Base-by-base conservation (phyloP, 2,329 filamentous ascomycete genomes). In the Sphaerulina vaccinii region DNA sequence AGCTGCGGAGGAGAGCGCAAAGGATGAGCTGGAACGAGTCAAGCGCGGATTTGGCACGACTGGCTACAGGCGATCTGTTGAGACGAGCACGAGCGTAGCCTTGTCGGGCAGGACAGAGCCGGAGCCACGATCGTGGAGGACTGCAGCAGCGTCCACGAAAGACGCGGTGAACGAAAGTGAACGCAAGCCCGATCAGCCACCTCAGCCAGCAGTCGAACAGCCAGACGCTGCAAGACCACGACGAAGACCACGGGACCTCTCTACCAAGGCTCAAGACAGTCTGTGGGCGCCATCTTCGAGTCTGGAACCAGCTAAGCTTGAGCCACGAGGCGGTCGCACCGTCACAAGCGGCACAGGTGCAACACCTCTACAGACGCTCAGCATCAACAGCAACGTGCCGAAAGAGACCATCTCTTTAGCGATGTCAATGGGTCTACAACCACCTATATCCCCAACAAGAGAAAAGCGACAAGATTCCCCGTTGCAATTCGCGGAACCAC, bases 281-380 rank as follows among this genome's bases (percentile, higher is more conserved):
- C 52, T 61, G 13, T 66, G 64, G 64, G 58, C 57, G 16, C 58
- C 60, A 24, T 60, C 61, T 9, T 58, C 59, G 7, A 61, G 52
- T 22, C 43, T 50, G 9, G 52, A 46, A 3, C 43, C 39, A 13
- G 43, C 35, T 3, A 35, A 55, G 24, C 23, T 41, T 1, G 56
- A 58, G 13, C 41, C 49, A 19, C 55, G 49, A 32, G 42, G 16
- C 38, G 55, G 53, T 19, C 61, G 61, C 18, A 42, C 57, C 18
- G 60, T 63, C 13, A 62, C 60, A 7, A 60, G 57, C 29, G 61
- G 59, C n/a, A 63, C 58, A 4, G 52, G 51, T 8, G 50, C 55
- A n/a, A 64, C 62, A 1, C 61, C 64, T 10, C 55, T 68, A 5
- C 59, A 63, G 38, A 56, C 62, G 16, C 57, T 67, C 22, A 64